These are phyloP conservation scores for Rhodotorula sp. DNA, from an alignment of 1,284 basidiomycete genomes.

Conservation along the genomic window DNA sequence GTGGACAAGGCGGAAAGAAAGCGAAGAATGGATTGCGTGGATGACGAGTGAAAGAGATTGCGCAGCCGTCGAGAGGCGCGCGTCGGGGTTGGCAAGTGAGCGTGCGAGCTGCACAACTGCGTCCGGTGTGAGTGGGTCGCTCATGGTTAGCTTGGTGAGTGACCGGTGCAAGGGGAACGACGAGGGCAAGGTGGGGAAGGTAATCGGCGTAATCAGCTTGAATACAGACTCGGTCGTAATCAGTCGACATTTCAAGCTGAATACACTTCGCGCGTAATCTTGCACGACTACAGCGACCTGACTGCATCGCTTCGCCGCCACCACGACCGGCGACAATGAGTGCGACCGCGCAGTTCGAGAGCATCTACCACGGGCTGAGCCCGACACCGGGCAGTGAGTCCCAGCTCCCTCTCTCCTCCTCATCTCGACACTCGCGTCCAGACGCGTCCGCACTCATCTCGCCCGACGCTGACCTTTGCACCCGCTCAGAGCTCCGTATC, in stretches of 20 bases:
- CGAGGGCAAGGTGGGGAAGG: background rate
- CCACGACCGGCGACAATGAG: background rate
- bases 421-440: background rate
- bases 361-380: constrained; percentile 71
- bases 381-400: constrained; percentile 75
- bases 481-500: constrained; percentile 73
- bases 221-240: too few species aligned
- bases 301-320: background rate
- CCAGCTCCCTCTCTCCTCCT: background rate
- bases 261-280: too few species aligned
- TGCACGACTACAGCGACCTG: background rate
- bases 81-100: background rate
- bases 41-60: constrained; percentile 49
- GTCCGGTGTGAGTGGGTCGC: background rate
- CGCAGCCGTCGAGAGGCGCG: constrained; percentile 3
- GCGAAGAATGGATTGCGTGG: constrained; percentile 51
- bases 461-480: background rate
- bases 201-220: background rate
- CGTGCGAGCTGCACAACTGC: background rate
- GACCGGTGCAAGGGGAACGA: background rate
- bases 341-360: constrained; percentile 68
- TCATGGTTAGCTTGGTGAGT: background rate
- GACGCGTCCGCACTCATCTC: constrained; percentile 12
- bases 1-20: constrained; percentile 50
- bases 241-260: too few species aligned